These are phyloP conservation scores for Ramaria rubella DNA, from an alignment of 768 basidiomycete species.

Conservation along the genomic window DNA sequence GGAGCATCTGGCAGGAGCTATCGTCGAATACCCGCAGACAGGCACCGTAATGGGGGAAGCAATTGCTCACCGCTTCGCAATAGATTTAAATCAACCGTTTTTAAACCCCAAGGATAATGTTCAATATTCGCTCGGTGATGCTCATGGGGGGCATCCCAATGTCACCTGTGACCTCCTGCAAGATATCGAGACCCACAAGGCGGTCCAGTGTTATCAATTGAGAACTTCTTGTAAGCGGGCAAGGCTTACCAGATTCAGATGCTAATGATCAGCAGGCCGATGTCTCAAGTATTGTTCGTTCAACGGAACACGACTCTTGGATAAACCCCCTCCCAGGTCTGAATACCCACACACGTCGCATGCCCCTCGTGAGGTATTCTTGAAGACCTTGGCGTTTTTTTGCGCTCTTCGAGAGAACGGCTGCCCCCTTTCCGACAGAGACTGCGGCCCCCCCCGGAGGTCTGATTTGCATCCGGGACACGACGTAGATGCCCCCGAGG, in stretches of 20 bases:
- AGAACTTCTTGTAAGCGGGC: background rate
- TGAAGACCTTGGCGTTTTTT: slow-evolving; percentile 19
- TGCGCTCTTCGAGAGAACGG: too few relatives aligned
- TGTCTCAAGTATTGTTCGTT: background rate
- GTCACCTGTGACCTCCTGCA: background rate
- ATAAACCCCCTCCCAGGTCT: background rate
- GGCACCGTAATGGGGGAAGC: background rate
- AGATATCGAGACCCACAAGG: background rate
- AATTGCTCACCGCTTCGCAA: too few relatives aligned
- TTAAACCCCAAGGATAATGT: background rate
- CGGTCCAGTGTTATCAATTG: background rate
- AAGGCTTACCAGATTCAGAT: background rate
- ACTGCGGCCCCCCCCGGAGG: background rate
- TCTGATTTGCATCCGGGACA: background rate
- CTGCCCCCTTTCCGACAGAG: slow-evolving; percentile 13
- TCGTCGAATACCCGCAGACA: slow-evolving; percentile 1
- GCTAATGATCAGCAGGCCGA: background rate
- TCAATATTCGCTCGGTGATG: background rate
- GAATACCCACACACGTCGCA: too few relatives aligned
- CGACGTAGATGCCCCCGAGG: background rate
- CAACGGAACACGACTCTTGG: background rate
- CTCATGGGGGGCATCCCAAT: background rate
- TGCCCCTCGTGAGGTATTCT: slow-evolving; percentile 13
- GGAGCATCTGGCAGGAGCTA: background rate
- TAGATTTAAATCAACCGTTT: background rate